Evolutionary conservation across 116 monocot species (phyloP).

Genomic region (Phalaenopsis hybrid): DNA sequence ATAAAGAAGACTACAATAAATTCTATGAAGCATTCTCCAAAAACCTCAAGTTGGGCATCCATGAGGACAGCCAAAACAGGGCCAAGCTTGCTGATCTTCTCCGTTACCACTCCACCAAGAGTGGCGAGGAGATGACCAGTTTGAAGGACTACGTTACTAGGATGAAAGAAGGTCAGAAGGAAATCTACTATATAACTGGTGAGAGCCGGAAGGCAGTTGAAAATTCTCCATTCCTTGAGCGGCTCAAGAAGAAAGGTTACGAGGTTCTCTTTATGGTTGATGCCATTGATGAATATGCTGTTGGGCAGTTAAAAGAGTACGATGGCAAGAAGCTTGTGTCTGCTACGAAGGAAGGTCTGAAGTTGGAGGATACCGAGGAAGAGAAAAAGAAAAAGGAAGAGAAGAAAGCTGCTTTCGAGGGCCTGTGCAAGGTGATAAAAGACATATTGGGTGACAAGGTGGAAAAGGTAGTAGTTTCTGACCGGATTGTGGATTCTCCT

Average conservation of each 20-base stretch:
- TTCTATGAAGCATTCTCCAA: slow-evolving; percentile 25
- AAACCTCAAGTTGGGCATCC: slow-evolving; percentile 25
- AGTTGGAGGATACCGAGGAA: slow-evolving; percentile 22
- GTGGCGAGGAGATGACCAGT: slow-evolving; percentile 25
- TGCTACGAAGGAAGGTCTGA: slow-evolving; percentile 23
- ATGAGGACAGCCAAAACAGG: slow-evolving; percentile 25
- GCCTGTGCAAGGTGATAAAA: slow-evolving; percentile 22
- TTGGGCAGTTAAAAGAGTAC: slow-evolving; percentile 23
- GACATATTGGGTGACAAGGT: slow-evolving; percentile 25
- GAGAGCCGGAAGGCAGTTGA: slow-evolving; percentile 29
- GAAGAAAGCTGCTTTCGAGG: slow-evolving; percentile 17
- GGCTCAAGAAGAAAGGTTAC: slow-evolving; percentile 22
- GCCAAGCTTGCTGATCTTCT: slow-evolving; percentile 15
- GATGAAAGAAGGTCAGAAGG: slow-evolving; percentile 30
- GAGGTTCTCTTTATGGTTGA: slow-evolving; percentile 29
- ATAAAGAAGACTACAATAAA: slow-evolving; percentile 26
- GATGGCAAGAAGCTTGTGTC: slow-evolving; percentile 29
- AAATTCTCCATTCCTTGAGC: slow-evolving; percentile 28
- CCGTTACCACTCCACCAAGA: slow-evolving; percentile 24
- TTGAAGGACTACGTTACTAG: slow-evolving; percentile 31
- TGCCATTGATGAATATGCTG: slow-evolving; percentile 26
- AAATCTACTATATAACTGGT: slow-evolving; percentile 30
- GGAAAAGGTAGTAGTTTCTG: slow-evolving; percentile 25
- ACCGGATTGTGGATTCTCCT: slow-evolving; percentile 24
- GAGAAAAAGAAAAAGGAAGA: slow-evolving; percentile 27